Percentiles rank a stretch among this genome's conserved stretches.
Evolutionary conservation across 257 asterid species (phyloP).

Genomic region (Cruciata laevipes): DNA sequence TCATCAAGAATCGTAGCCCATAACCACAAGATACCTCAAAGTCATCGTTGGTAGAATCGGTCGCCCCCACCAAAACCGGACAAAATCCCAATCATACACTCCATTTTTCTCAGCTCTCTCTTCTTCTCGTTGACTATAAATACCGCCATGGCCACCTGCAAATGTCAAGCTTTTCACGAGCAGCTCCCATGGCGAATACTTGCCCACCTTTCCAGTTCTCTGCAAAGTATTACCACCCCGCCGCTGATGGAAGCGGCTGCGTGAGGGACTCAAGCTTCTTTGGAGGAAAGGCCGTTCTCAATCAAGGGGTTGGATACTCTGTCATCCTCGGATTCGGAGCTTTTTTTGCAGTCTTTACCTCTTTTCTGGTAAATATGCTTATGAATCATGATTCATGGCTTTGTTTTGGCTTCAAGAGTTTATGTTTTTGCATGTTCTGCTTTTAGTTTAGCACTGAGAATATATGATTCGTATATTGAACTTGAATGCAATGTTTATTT

Average conservation of each 20-base stretch:
- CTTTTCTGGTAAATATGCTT: constrained; percentile 54
- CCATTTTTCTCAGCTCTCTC: constrained; percentile 11
- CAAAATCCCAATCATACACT: constrained; percentile 4
- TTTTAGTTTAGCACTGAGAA: neutral
- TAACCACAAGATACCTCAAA: neutral
- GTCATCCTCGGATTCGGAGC: constrained; percentile 96
- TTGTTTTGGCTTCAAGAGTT: neutral
- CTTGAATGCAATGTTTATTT: too few relatives aligned
- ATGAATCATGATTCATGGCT: neutral
- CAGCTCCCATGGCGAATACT: constrained; percentile 39
- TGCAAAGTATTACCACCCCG: constrained; percentile 46
- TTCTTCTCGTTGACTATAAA: neutral
- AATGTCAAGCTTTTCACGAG: neutral
- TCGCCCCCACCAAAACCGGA: neutral
- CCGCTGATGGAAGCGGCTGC: constrained; percentile 39
- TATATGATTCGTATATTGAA: too few relatives aligned
- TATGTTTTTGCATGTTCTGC: neutral
- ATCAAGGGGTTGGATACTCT: constrained; percentile 82
- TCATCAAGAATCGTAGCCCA: neutral
- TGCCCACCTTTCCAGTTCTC: constrained; percentile 80
- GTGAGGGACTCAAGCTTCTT: constrained; percentile 73
- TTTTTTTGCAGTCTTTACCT: constrained; percentile 72
- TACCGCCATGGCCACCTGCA: neutral
- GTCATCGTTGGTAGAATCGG: neutral
- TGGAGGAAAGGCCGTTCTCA: constrained; percentile 64